Evolutionary conservation across 495 filamentous ascomycete genomes (phyloP).

Genomic region (Talaromyces ruber): DNA sequence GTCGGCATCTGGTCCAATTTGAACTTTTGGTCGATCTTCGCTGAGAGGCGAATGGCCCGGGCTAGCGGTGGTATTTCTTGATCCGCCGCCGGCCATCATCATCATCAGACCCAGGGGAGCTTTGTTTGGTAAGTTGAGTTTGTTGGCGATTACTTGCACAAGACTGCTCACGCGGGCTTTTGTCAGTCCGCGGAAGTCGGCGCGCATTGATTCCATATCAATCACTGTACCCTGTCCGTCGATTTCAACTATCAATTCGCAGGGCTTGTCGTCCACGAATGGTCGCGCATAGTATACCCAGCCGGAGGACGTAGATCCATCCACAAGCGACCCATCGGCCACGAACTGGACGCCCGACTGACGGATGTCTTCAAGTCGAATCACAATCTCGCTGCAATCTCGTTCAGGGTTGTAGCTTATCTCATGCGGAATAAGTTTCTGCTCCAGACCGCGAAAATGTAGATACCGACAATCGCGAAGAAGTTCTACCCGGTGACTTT

Average conservation of each 20-base stretch:
- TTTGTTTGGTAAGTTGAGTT: constrained; percentile 61
- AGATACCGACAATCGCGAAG: constrained; percentile 88
- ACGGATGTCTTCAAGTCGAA: constrained; percentile 77
- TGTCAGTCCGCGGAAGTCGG: constrained; percentile 62
- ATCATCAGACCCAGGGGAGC: constrained; percentile 63
- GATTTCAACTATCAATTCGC: constrained; percentile 76
- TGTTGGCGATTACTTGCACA: constrained; percentile 72
- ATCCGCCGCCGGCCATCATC: constrained; percentile 43
- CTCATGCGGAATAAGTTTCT: constrained; percentile 71
- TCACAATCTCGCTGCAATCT: constrained; percentile 62
- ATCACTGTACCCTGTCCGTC: constrained; percentile 59
- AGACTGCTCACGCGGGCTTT: constrained; percentile 62
- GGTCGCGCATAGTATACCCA: constrained; percentile 77
- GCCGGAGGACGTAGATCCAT: constrained; percentile 28
- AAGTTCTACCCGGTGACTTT: constrained; percentile 69
- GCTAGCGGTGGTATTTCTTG: constrained; percentile 42
- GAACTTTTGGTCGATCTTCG: constrained; percentile 62
- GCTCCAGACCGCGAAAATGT: constrained; percentile 84
- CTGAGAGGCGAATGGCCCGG: constrained; percentile 64
- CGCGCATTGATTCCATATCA: constrained; percentile 45
- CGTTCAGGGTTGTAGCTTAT: constrained; percentile 68
- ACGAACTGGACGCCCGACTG: constrained; percentile 70
- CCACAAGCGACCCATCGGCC: constrained; percentile 23
- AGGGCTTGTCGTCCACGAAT: constrained; percentile 62
- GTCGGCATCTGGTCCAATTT: constrained; percentile 57